Percentiles rank a stretch among this genome's conserved stretches.
Evolutionary conservation across 768 basidiomycete species (phyloP).

Genomic region (Hypholoma sublateritium): DNA sequence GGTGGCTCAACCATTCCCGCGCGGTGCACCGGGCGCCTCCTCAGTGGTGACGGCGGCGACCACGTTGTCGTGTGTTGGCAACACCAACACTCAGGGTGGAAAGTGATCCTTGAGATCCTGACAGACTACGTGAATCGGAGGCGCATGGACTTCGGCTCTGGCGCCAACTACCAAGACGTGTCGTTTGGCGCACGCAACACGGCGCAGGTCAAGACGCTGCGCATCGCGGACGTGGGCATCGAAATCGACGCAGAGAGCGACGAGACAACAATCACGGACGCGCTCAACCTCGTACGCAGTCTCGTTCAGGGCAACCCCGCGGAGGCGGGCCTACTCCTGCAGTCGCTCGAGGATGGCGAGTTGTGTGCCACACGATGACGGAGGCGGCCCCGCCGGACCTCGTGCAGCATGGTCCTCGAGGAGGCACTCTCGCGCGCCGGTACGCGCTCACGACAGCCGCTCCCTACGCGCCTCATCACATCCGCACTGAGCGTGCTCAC

Average conservation of each 20-base stretch:
- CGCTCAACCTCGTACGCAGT: constrained; percentile 77
- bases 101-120: constrained; percentile 74
- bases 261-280: constrained; percentile 65
- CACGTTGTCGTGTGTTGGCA: constrained; percentile 77
- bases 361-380: constrained; percentile 50
- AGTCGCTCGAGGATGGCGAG: constrained; percentile 62
- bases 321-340: constrained; percentile 65
- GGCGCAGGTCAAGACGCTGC: constrained; percentile 41
- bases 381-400: constrained; percentile 65
- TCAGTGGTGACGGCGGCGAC: constrained; percentile 72
- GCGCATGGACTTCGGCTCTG: constrained; percentile 41
- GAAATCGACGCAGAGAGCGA: constrained; percentile 64
- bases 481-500: constrained; percentile 82
- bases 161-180: constrained; percentile 47
- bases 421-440: constrained; percentile 65
- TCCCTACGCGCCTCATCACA: constrained; percentile 67
- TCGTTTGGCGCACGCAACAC: constrained; percentile 50
- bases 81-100: constrained; percentile 85
- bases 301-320: constrained; percentile 69
- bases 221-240: constrained; percentile 70
- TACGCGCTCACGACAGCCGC: constrained; percentile 35
- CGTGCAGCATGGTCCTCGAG: constrained; percentile 79
- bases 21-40: constrained; percentile 64
- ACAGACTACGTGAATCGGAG: constrained; percentile 69
- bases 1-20: constrained; percentile 73